Conservation (phyloP, 345 rosid genomes). For the Hibiscus syriacus region DNA sequence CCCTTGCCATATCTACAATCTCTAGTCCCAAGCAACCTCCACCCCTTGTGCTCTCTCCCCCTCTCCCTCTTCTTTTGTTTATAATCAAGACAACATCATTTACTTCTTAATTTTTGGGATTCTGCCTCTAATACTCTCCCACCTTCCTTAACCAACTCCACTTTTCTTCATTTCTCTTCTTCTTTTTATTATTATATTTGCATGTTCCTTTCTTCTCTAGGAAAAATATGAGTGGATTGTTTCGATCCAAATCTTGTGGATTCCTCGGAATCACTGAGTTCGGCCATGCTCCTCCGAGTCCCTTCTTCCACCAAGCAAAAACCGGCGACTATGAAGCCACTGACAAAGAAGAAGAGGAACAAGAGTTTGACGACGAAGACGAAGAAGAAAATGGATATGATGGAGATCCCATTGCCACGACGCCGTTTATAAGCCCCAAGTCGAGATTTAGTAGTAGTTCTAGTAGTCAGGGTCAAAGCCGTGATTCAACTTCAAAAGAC, state of each 20-base stretch:
- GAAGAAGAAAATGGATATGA: conserved; percentile 18
- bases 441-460: conserved; percentile 28
- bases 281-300: conserved; percentile 22
- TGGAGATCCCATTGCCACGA: conserved; percentile 29
- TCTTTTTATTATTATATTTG: neutral
- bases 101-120: conserved; percentile 8
- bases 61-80: neutral
- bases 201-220: conserved; percentile 6
- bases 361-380: conserved; percentile 15
- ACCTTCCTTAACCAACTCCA: neutral
- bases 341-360: conserved; percentile 22
- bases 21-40: conserved; percentile 20
- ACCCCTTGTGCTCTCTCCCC: neutral
- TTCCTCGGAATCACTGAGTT: conserved; percentile 35
- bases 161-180: neutral
- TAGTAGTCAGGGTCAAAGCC: conserved; percentile 7
- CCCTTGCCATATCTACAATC: conserved; percentile 15
- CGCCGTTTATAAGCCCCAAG: conserved; percentile 43
- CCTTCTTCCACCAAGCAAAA: conserved; percentile 19
- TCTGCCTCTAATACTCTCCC: conserved; percentile 7
- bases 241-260: conserved; percentile 74
- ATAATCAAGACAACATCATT: neutral
- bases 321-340: conserved; percentile 15
- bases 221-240: conserved; percentile 50
- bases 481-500: conserved; percentile 23